Conservation (phyloP, 2,329 filamentous ascomycete genomes). For the Exserohilum turcica region DNA sequence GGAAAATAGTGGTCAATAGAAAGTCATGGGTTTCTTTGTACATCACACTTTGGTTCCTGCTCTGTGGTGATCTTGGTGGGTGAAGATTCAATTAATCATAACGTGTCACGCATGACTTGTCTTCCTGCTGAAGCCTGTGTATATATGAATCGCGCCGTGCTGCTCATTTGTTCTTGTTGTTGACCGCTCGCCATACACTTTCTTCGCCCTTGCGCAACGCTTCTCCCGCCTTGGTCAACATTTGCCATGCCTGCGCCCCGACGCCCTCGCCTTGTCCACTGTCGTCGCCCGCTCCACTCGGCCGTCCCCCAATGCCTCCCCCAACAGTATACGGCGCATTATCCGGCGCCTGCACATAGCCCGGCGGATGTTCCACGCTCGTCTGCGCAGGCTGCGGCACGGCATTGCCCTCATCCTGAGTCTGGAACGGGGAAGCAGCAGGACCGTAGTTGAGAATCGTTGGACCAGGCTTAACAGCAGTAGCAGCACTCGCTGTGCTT, state of each 20-base stretch:
- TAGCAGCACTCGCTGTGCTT: constrained; percentile 39
- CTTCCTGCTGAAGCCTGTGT: neutral
- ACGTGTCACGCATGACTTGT: neutral
- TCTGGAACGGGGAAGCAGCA: constrained; percentile 35
- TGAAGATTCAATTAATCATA: neutral
- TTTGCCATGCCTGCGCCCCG: constrained; percentile 42
- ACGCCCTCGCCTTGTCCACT: constrained; percentile 24
- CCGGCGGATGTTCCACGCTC: constrained; percentile 52
- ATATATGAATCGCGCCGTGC: neutral
- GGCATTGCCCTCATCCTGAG: constrained; percentile 26
- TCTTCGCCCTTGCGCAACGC: constrained; percentile 45
- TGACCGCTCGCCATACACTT: constrained; percentile 43
- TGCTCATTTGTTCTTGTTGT: constrained; percentile 28
- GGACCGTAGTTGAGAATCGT: constrained; percentile 49
- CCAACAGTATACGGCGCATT: constrained; percentile 49
- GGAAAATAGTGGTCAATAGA: constrained; percentile 49
- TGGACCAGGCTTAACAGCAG: constrained; percentile 37
- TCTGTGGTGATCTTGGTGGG: constrained; percentile 13
- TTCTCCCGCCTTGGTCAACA: constrained; percentile 44
- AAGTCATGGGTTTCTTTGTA: constrained; percentile 40
- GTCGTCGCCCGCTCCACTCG: constrained; percentile 44
- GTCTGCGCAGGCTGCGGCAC: constrained; percentile 15
- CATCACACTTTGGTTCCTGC: constrained; percentile 6
- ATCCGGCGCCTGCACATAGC: constrained; percentile 54
- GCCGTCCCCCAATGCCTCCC: constrained; percentile 40